Base-by-base conservation (phyloP, 768 basidiomycete genomes). In the Dioszegia crocea region DNA sequence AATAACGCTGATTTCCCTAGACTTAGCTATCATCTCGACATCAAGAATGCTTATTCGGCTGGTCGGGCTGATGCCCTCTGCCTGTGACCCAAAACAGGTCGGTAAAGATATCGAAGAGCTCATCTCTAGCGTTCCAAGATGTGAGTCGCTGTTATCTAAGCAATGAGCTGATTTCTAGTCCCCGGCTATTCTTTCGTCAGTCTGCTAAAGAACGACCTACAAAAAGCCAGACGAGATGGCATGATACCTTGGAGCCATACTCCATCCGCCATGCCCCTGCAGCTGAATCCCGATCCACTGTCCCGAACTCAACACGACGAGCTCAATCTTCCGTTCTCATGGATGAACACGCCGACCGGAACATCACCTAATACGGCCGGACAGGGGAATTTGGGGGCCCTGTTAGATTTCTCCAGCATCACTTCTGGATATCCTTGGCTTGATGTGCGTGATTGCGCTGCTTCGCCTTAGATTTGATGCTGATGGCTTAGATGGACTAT, bases 1-100 rank as follows among this genome's bases (percentile, higher is more conserved):
- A 1, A 12, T 8, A n/a, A 21, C 2, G 30, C 55, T 45, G 55
- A 46, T 14, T 4, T 29, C 44, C 39, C 6, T 33, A 63, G 53
- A 63, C 29, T 23, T 56, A 21, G 56, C 48, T 12, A 49, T 62
- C 39, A 66, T 66, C 0, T 69, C 64, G 29, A 64, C 62, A 30
- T 61, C 71, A 4, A 57, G 71, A 23, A 66, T 66, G 56, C 47
- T 72, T 43, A 72, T 72, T 14, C 63, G 71, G 1, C 54, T 67
- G 59, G 60, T 64, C 11, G 66, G 57, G 19, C 56, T 72, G 12
- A 38, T 67, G 16, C 71, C 71, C 0, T 64, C 67, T 21, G 60
- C 57, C 17, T 61, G 62, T 17, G 59, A 72, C 49, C 43, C 57
- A 1, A 26, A 63, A 11, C 65, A 65, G 38, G 57, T 69, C 21